These are phyloP conservation scores for Cladobotryum protrusum DNA, from an alignment of 2,329 filamentous ascomycete species.

Conservation along the genomic window DNA sequence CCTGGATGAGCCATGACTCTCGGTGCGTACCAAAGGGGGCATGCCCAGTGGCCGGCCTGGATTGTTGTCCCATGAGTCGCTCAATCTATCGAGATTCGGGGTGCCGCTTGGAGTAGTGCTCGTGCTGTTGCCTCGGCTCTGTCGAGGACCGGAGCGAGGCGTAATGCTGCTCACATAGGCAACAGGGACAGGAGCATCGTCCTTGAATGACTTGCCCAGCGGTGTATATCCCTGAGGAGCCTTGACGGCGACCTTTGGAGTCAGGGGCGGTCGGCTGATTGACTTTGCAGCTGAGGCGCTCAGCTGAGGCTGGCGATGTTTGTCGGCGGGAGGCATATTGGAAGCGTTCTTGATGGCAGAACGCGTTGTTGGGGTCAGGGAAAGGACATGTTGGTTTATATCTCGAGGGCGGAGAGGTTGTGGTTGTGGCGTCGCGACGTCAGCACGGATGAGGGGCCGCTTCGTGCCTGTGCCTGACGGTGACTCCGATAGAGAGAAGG, in stretches of 20 bases:
- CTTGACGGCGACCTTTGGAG: constrained; percentile 49
- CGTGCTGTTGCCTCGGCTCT: constrained; percentile 62
- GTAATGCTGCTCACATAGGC: constrained; percentile 65
- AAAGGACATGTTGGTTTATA: constrained; percentile 23
- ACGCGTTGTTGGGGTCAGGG: constrained; percentile 12
- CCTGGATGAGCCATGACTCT: constrained; percentile 5
- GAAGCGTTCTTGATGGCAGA: constrained; percentile 20
- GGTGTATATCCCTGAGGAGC: constrained; percentile 36
- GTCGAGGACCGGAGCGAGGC: constrained; percentile 69
- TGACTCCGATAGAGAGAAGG: not conserved
- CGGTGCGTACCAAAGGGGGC: constrained; percentile 22
- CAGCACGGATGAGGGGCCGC: constrained; percentile 11
- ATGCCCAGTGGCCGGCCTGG: constrained; percentile 25
- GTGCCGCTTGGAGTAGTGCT: constrained; percentile 60
- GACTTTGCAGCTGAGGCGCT: constrained; percentile 54
- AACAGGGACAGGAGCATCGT: constrained; percentile 49
- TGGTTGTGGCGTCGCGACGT: constrained; percentile 4
- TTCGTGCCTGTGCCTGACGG: constrained; percentile 6
- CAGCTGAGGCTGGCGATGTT: constrained; percentile 63
- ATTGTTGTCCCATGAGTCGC: constrained; percentile 37
- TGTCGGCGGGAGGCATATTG: constrained; percentile 44
- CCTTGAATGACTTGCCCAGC: constrained; percentile 29
- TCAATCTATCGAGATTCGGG: constrained; percentile 40
- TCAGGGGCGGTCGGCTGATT: constrained; percentile 43
- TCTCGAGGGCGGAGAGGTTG: constrained; percentile 14